phyloP scores from a whole-genome alignment of 164 flowering plant species.

The Berberis thunbergii region DNA sequence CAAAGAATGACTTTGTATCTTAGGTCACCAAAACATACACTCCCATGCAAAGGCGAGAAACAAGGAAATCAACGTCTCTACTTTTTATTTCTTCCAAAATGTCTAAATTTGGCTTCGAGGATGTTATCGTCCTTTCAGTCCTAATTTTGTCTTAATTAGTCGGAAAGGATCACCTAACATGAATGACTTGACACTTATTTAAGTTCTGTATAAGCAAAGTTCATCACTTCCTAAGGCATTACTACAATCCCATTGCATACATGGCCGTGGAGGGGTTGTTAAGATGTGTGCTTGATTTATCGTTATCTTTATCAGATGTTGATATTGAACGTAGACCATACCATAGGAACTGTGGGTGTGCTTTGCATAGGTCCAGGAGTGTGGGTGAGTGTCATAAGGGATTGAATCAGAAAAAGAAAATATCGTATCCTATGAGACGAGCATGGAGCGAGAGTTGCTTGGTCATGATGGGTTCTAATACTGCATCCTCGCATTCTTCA shows the following conservation, averaged over 20 bases:
- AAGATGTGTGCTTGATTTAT: slow-evolving; percentile 14
- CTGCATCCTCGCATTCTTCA: slow-evolving; percentile 5
- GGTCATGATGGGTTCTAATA: slow-evolving; percentile 2
- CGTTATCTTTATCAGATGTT: slow-evolving; percentile 16
- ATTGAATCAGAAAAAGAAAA: background rate
- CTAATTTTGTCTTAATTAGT: too few species aligned
- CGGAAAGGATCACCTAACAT: too few species aligned
- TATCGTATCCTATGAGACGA: slow-evolving; percentile 13
- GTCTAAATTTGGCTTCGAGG: too few species aligned
- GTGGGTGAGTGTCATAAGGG: background rate
- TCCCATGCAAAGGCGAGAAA: background rate
- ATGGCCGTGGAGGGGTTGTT: slow-evolving; percentile 6
- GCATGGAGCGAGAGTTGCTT: slow-evolving; percentile 14
- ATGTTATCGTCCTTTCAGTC: too few species aligned
- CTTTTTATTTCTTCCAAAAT: too few species aligned
- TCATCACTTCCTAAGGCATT: background rate
- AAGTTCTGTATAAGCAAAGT: too few species aligned
- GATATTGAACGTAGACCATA: slow-evolving; percentile 32
- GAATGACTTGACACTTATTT: too few species aligned
- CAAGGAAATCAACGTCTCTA: background rate
- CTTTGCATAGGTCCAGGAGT: slow-evolving; percentile 20
- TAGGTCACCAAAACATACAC: background rate
- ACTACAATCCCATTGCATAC: background rate
- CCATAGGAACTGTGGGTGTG: slow-evolving; percentile 35
- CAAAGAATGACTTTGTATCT: background rate